Base-by-base conservation (phyloP, 192 early-diverging fungal genomes). In the Pilobolus umbonatus region DNA sequence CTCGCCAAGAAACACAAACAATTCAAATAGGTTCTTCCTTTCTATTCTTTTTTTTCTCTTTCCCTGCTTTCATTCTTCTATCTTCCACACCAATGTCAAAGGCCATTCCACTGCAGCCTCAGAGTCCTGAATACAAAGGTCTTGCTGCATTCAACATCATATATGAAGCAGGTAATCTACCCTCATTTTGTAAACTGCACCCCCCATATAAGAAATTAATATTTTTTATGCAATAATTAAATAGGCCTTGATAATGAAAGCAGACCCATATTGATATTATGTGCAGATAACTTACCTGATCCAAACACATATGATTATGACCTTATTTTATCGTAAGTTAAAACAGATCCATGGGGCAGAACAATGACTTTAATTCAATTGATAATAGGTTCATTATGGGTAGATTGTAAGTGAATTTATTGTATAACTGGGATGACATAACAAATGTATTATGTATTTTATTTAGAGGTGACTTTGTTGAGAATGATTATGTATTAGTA, bases 401-500 rank as follows among this genome's bases (percentile, higher is more conserved):
- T 46, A 79, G 48, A 29, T 32, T 66, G 52, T 65, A 66, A 54
- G 61, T 61, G 40, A 15, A 30, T 45, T 40, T 48, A 25, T 43
- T 46, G n/a, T 40, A 51, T 21, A 39, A 4, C 9, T 17, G 60
- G 24, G 19, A 26, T 47, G 15, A 29, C 14, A 14, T 11, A 1
- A 15, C 5, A 55, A 46, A 1, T 70, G 61, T 45, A 61, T 35
- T 35, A 14, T 68, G 29, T 76, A 86, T 51, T 42, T 89, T 25
- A 68, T 72, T 44, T 36, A 72, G 91, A 29, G 84, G 93, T 53
- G 75, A 87, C 39, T 88, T 92, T 75, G 94, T 94, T 11, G 89
- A 94, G 65, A 92, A 77, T 57, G 92, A 93, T 64, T 97, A 97
- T 67, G 86, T 88, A 12, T 72, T 97, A 14, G 90, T 97, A 14